These are phyloP conservation scores for Actinomucor elegans DNA, from an alignment of 371 early-diverging fungal species.

Conservation along the genomic window DNA sequence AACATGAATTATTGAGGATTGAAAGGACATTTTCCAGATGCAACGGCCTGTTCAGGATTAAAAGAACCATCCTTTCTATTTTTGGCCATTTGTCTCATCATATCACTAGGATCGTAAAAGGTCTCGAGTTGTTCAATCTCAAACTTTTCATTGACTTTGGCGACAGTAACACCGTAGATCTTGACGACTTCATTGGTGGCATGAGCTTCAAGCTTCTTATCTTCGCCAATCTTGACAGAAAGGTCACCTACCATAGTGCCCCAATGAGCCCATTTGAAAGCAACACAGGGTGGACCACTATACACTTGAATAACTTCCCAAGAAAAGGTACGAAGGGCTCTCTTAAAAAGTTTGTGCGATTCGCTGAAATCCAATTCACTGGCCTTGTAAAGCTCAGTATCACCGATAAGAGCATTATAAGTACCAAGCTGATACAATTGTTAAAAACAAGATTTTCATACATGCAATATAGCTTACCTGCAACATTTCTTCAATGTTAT, in stretches of 20 bases:
- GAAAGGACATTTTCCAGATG: constrained; percentile 45
- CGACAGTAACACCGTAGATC: constrained; percentile 47
- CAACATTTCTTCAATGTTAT: constrained; percentile 50
- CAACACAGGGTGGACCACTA: constrained; percentile 50
- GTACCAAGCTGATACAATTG: constrained; percentile 40
- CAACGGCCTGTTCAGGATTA: constrained; percentile 11
- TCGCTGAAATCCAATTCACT: constrained; percentile 52
- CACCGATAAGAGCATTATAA: constrained; percentile 59
- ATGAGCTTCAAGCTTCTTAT: constrained; percentile 39
- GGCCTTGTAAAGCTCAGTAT: constrained; percentile 52
- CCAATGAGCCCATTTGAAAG: constrained; percentile 60
- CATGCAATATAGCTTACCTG: constrained; percentile 16
- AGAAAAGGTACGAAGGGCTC: constrained; percentile 46
- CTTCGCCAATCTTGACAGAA: constrained; percentile 38
- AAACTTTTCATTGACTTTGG: constrained; percentile 48
- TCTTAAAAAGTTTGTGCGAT: constrained; percentile 55
- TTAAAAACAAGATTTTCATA: not conserved
- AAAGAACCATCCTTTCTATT: constrained; percentile 24
- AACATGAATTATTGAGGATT: constrained; percentile 21
- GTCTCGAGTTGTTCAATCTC: constrained; percentile 49
- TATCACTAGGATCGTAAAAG: constrained; percentile 48
- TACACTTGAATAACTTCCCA: constrained; percentile 57
- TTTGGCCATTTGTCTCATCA: constrained; percentile 51
- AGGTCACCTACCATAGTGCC: constrained; percentile 46
- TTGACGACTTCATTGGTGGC: constrained; percentile 46